Conservation (phyloP, 1,284 basidiomycete genomes). For the Nidula niveotomentosa region DNA sequence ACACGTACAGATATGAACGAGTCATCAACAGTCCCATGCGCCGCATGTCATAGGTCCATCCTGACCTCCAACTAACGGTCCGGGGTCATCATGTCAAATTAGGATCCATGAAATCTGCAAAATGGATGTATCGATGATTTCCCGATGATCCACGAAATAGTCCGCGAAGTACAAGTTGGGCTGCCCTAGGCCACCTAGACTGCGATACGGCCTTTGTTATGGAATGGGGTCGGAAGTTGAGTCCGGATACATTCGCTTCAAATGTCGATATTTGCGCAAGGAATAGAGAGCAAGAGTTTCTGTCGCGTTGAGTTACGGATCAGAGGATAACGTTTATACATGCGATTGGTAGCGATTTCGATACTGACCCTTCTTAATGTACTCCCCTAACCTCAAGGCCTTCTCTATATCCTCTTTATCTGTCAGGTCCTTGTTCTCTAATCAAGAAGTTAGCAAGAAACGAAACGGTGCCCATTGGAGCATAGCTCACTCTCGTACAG, state of each 20-base stretch:
- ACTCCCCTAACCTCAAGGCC: slow-evolving; percentile 79
- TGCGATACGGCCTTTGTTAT: no score
- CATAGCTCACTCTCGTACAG: slow-evolving; percentile 66
- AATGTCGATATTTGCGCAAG: slow-evolving; percentile 82
- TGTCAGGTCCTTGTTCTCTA: slow-evolving; percentile 73
- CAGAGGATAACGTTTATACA: neutral
- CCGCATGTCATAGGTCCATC: no score
- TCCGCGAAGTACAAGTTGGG: no score
- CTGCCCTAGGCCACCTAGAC: no score
- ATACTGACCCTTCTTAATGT: slow-evolving; percentile 82
- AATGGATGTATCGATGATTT: no score
- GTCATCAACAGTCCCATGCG: no score
- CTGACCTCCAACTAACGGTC: no score
- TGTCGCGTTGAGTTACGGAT: slow-evolving; percentile 25
- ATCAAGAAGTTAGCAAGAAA: slow-evolving; percentile 1
- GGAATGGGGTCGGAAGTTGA: slow-evolving; percentile 24
- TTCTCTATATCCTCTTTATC: slow-evolving; percentile 77
- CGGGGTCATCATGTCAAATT: no score
- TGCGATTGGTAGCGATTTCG: no score
- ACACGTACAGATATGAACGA: no score
- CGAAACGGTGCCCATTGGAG: neutral
- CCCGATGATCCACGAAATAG: no score
- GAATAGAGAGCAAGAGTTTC: slow-evolving; percentile 87
- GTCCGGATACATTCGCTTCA: slow-evolving; percentile 69
- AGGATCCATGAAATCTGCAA: no score